A percentile compares a stretch with the other conserved stretches of the same genome.
Evolutionary conservation across 83 land plant genomes (phyloP).

Genomic region (Picea abies): DNA sequence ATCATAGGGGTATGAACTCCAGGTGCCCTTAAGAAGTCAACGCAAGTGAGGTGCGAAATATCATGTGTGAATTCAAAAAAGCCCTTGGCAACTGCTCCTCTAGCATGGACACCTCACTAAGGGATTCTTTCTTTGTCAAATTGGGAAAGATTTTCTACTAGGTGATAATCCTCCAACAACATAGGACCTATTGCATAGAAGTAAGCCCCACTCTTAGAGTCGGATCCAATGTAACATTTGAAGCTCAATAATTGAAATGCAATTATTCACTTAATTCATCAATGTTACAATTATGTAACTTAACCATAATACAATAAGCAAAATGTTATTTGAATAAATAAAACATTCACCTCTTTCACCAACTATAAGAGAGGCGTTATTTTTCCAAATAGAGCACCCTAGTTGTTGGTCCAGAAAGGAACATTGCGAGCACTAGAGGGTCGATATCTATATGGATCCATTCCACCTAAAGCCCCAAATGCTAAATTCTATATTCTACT

Average conservation of each 20-base stretch:
- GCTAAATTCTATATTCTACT: too few relatives aligned
- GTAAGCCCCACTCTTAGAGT: too few relatives aligned
- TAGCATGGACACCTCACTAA: slow-evolving; percentile 53
- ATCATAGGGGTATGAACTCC: slow-evolving; percentile 75
- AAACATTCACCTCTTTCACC: slow-evolving; percentile 26
- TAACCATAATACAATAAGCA: too few relatives aligned
- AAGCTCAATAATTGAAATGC: too few relatives aligned
- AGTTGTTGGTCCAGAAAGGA: slow-evolving; percentile 73
- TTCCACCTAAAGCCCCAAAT: too few relatives aligned
- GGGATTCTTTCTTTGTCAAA: slow-evolving; percentile 62
- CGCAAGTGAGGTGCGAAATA: slow-evolving; percentile 80
- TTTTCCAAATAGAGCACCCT: slow-evolving; percentile 90
- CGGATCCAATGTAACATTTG: too few relatives aligned
- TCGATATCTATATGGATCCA: slow-evolving; percentile 21
- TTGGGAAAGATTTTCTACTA: slow-evolving; percentile 50
- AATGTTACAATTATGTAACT: too few relatives aligned
- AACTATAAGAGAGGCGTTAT: slow-evolving; percentile 77
- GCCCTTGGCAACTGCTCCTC: slow-evolving; percentile 53
- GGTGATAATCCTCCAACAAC: slow-evolving; percentile 57
- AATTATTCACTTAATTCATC: neutral
- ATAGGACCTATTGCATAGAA: slow-evolving; percentile 35
- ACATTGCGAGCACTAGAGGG: slow-evolving; percentile 80
- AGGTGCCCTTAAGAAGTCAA: slow-evolving; percentile 92
- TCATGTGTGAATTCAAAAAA: slow-evolving; percentile 79
- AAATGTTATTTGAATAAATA: too few relatives aligned